Base-by-base conservation (phyloP, 2,329 filamentous ascomycete species). In the Ramularia collo-cygni region DNA sequence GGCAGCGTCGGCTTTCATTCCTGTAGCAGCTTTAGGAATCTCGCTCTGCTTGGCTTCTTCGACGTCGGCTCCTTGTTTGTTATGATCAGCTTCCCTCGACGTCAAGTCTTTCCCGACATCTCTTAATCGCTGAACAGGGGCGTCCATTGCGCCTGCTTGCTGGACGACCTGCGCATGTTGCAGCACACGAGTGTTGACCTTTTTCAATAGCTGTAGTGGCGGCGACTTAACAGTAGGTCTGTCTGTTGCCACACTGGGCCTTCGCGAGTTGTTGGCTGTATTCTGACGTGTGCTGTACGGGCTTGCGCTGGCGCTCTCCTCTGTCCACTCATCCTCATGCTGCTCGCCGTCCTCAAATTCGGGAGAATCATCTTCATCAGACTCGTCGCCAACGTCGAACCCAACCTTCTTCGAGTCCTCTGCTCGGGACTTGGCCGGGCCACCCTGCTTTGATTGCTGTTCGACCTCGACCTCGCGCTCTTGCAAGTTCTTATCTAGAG, bases 281-380 rank as follows among this genome's bases (percentile, higher is more conserved):
- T 61, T 60, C 44, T 58, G 53, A 35, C 59, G 48, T 24, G 59
- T 62, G 45, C 59, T 61, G 43, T 55, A 57, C 9, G 59, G 59
- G 43, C 57, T 60, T 14, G 57, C 58, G 35, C 58, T 61, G 7
- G 54, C 52, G 32, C 59, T 61, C 37, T 62, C 55, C 33, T 62
- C 59, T 7, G 58, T 61, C 59, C 59, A 62, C 19, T 61, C 59
- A 33, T 61, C 59, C 32, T 62, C 59, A 17, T 59, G 53, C 45
- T 53, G 31, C 9, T 49, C 55, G 38, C 44, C 51, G 15, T 50
- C 57, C 32, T 58, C 55, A 51, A 58, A 53, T 19, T 54, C 42
- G 19, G 50, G 42, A 16, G 58, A 52, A 32, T 56, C 57, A 17
- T 48, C 52, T 37, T 50, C 47, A 40, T 50, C 36, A 14, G 38